Evolutionary conservation across 345 rosid genomes (phyloP), one percentile per base, ranked within the genome.

Genomic region (Kandelia obovata): DNA sequence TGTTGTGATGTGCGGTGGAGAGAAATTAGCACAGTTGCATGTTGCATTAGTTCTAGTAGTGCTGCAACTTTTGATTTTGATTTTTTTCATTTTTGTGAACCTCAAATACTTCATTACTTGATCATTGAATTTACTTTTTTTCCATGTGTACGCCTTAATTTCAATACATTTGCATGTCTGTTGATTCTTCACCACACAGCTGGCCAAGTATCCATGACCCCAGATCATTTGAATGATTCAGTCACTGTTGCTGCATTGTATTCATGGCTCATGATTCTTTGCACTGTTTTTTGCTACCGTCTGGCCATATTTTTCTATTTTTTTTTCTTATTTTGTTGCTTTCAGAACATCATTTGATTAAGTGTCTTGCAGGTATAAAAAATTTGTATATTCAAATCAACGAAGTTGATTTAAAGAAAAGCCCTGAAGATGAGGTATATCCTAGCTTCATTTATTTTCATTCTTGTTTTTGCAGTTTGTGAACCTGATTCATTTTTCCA

Each of bases 381-480:
- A 78, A 85, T 75, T 58, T 89, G 63, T 69, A 67, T 69, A 60
- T 87, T 79, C 77, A 73, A 68, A 83, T 89, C 66, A 79, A 77
- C 27, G 83, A 84, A 74, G 77, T 78, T 73, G 97, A 88, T 70
- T 73, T 92, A 77, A 64, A 39, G 64, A 82, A 80, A 81, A 78
- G 88, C 68, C 80, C 86, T 27, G 85, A 83, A 16, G 97, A 92
- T 77, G 90, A 92, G 96, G 97, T 92, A 85, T 61, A 5, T 77
- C 9, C 53, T 0, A 59, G 55, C 53, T 8, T 51, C 31, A 27
- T 25, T 60, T 35, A 20, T 61, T 23, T 71, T 10, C 26, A 16
- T 60, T 31, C 30, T 16, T 34, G 58, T 21, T 43, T 25, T 58
- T 27, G 68, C 13, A 20, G 37, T 64, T 61, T 23, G 32, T 63